A percentile compares a stretch with the other conserved stretches of the same genome.
Conservation (phyloP, 2,329 filamentous ascomycete genomes). For the Domatiomyces globalis region DNA sequence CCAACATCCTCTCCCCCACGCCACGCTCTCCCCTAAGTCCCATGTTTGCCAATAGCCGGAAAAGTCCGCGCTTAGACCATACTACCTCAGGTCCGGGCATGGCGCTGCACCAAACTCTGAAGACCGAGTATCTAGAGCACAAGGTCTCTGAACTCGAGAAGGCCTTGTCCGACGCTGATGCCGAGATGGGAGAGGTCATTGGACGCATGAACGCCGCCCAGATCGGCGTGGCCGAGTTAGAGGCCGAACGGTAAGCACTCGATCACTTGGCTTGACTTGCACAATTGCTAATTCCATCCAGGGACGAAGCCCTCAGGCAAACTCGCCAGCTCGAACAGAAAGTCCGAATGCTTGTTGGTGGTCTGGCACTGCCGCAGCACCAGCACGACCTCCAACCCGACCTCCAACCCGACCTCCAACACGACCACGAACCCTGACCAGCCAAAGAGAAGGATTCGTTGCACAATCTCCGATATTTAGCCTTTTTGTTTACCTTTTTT, state of each 20-base stretch:
- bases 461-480: no score
- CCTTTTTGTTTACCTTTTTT: no score
- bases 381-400: background rate
- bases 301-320: slow-evolving; percentile 58
- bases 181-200: slow-evolving; percentile 73
- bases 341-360: background rate
- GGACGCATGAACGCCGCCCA: slow-evolving; percentile 68
- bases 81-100: slow-evolving; percentile 48
- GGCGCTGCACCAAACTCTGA: slow-evolving; percentile 51
- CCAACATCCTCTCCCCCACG: slow-evolving; percentile 30
- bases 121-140: slow-evolving; percentile 61
- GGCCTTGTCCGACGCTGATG: slow-evolving; percentile 59
- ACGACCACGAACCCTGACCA: background rate
- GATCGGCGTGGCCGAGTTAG: slow-evolving; percentile 67
- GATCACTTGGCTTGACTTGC: slow-evolving; percentile 2
- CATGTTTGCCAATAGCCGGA: slow-evolving; percentile 39
- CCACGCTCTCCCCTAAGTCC: slow-evolving; percentile 50
- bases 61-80: slow-evolving; percentile 46
- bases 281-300: slow-evolving; percentile 22
- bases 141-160: slow-evolving; percentile 75
- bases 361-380: background rate
- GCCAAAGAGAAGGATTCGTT: no score
- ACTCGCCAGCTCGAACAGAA: slow-evolving; percentile 50
- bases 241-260: slow-evolving; percentile 35
- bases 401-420: background rate